Percentiles rank a stretch among this genome's conserved stretches.
Conservation (phyloP, 495 filamentous ascomycete genomes). For the Penicillium angulare region DNA sequence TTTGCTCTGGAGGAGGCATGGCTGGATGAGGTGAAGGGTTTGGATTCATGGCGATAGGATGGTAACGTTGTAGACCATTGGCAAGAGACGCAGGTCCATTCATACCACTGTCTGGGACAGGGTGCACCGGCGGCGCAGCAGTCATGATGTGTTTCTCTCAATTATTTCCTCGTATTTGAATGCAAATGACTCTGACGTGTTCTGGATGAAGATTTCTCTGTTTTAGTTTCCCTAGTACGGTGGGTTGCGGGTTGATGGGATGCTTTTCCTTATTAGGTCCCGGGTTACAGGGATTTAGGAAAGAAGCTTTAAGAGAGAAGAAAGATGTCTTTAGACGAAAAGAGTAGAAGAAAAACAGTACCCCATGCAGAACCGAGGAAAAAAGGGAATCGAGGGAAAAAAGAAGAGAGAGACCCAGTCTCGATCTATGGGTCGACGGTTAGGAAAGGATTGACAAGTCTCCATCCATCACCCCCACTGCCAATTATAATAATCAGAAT, state of each 20-base stretch:
- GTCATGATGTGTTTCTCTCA: constrained; percentile 37
- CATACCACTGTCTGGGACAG: constrained; percentile 36
- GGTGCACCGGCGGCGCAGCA: constrained; percentile 39
- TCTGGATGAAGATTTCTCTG: too few species aligned
- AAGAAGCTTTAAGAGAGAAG: too few species aligned
- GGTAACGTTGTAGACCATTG: constrained; percentile 41
- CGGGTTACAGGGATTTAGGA: too few species aligned
- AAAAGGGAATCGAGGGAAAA: constrained; percentile 17
- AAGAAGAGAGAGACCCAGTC: constrained; percentile 21
- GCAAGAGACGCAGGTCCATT: constrained; percentile 35
- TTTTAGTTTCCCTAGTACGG: too few species aligned
- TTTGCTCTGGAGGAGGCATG: constrained; percentile 35
- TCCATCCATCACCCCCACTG: constrained; percentile 10
- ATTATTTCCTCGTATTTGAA: not conserved
- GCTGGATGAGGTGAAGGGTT: constrained; percentile 33
- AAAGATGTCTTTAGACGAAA: too few species aligned
- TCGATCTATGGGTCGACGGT: constrained; percentile 29
- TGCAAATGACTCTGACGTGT: too few species aligned
- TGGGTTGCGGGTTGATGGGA: too few species aligned
- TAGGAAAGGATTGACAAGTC: constrained; percentile 31
- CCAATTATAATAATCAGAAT: constrained; percentile 9
- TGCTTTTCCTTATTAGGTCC: too few species aligned
- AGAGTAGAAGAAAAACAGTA: constrained; percentile 10
- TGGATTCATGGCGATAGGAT: constrained; percentile 50
- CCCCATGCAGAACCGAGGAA: not conserved